Conservation (phyloP, 805 yeast species). For the Kluyveromyces dobzhanskii region DNA sequence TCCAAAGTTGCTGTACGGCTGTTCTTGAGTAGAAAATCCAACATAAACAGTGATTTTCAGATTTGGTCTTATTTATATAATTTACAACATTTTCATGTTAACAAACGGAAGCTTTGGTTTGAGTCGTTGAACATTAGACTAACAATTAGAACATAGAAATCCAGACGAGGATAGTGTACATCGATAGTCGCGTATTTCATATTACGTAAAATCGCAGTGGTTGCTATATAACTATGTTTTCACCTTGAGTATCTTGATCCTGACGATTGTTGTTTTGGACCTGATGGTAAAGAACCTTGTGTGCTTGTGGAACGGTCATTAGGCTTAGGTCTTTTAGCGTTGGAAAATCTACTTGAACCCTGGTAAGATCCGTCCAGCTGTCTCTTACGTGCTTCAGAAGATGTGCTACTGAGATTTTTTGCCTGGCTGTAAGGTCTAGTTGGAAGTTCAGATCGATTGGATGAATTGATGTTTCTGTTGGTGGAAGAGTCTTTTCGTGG, state of each 20-base stretch:
- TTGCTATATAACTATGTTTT: too few species aligned
- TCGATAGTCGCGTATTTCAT: too few species aligned
- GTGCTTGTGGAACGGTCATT: background rate
- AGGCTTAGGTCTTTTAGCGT: background rate
- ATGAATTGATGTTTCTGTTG: background rate
- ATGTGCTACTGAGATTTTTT: background rate
- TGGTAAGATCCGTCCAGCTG: background rate
- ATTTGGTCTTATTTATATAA: too few species aligned
- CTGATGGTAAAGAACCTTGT: background rate
- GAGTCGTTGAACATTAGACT: too few species aligned
- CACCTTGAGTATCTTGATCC: conserved; percentile 1
- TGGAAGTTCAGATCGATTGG: background rate
- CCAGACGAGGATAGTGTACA: too few species aligned
- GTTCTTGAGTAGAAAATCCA: too few species aligned
- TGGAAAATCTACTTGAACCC: conserved; percentile 1
- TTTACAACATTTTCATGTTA: too few species aligned
- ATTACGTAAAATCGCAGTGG: too few species aligned
- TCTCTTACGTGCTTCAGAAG: conserved; percentile 1
- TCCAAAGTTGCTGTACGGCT: too few species aligned
- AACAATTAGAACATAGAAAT: too few species aligned
- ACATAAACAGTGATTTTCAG: too few species aligned
- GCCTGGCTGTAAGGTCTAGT: background rate
- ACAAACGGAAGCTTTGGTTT: too few species aligned
- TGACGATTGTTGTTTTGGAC: background rate
- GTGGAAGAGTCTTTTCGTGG: background rate